phyloP scores from a whole-genome alignment of 441 rosid genomes.

The Theobroma grandiflorum region DNA sequence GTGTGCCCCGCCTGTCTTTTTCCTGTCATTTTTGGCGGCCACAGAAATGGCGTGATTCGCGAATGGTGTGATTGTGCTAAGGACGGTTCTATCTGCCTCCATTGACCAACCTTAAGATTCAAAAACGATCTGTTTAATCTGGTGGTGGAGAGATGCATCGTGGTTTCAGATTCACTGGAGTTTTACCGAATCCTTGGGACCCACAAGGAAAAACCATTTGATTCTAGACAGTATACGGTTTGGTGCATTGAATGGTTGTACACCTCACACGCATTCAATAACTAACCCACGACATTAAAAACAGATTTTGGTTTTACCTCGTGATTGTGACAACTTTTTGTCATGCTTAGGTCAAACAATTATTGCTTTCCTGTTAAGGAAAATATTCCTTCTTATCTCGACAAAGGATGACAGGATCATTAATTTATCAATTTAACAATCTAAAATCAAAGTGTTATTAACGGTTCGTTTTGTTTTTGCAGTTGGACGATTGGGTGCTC shows the following conservation, averaged over 20 bases:
- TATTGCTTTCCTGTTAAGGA: conserved; percentile 15
- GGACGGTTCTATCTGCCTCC: not conserved
- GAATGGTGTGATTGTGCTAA: not conserved
- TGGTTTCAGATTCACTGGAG: not conserved
- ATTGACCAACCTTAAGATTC: not conserved
- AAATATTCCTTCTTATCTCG: conserved; percentile 37
- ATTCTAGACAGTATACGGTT: too few species aligned
- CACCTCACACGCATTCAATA: not conserved
- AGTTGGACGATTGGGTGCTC: conserved; percentile 96
- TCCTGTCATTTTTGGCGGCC: conserved; percentile 18
- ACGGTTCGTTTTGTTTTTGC: conserved; percentile 17
- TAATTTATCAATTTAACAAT: not conserved
- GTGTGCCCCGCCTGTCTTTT: not conserved
- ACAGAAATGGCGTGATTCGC: not conserved
- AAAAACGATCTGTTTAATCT: not conserved
- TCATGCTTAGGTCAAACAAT: not conserved
- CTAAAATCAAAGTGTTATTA: not conserved
- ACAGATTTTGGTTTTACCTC: not conserved
- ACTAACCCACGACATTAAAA: not conserved
- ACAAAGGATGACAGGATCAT: not conserved
- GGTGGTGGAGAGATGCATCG: not conserved
- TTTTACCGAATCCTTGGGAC: not conserved
- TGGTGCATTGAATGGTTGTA: not conserved
- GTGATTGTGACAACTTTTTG: not conserved
- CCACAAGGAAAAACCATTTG: not conserved